These are phyloP conservation scores for Leccinum incarnatum DNA, from an alignment of 768 basidiomycete species.

Conservation along the genomic window DNA sequence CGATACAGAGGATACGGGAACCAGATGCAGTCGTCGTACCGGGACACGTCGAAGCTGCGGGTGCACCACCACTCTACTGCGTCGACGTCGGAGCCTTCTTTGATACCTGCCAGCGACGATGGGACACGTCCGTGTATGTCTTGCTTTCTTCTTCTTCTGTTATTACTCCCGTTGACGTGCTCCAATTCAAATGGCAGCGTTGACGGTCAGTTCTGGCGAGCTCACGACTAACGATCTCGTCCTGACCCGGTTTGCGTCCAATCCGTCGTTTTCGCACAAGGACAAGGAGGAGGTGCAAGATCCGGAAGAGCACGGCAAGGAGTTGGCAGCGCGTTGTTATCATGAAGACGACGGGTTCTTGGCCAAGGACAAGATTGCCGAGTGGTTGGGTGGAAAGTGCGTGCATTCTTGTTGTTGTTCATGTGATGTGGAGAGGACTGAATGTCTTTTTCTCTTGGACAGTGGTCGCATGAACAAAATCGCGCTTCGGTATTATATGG, in stretches of 20 bases:
- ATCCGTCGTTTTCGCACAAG: slow-evolving; percentile 35
- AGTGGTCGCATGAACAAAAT: slow-evolving; percentile 77
- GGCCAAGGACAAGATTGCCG: slow-evolving; percentile 84
- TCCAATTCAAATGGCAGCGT: slow-evolving; percentile 12
- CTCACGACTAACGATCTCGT: slow-evolving; percentile 49
- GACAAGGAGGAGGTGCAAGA: slow-evolving; percentile 61
- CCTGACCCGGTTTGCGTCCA: slow-evolving; percentile 45
- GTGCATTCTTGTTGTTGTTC: slow-evolving; percentile 35
- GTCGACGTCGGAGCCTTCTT: slow-evolving; percentile 81
- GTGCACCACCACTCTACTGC: slow-evolving; percentile 69
- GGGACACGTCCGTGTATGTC: slow-evolving; percentile 44
- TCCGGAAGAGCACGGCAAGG: slow-evolving; percentile 62
- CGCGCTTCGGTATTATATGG: slow-evolving; percentile 77
- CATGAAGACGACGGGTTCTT: slow-evolving; percentile 83
- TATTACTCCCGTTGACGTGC: slow-evolving; percentile 11
- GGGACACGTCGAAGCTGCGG: slow-evolving; percentile 46
- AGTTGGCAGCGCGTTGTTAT: slow-evolving; percentile 77
- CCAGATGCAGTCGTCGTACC: slow-evolving; percentile 37
- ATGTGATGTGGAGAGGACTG: background rate
- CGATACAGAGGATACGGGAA: slow-evolving; percentile 40
- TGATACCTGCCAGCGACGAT: slow-evolving; percentile 55
- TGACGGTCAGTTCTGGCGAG: slow-evolving; percentile 47
- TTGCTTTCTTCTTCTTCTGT: slow-evolving; percentile 13
- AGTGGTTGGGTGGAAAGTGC: slow-evolving; percentile 92
- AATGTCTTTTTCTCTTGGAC: slow-evolving; percentile 4